Evolutionary conservation across 306 rosid genomes (phyloP), one percentile per base, ranked within the genome.

Genomic region (Glycyrrhiza uralensis): DNA sequence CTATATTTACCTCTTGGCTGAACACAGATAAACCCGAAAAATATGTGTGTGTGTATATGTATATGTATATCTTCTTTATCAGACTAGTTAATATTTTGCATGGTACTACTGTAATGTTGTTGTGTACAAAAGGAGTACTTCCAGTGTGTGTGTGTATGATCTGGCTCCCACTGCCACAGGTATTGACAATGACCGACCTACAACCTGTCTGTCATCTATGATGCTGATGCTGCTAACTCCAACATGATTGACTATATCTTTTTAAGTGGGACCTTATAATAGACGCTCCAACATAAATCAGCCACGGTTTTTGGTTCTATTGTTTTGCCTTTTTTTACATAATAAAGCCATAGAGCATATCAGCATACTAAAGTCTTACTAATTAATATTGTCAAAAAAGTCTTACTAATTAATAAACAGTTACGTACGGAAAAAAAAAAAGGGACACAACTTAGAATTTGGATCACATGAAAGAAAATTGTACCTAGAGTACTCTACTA

Each of bases 151-250:
- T 66, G 71, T 79, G 29, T 44, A 69, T 86, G 71, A 80, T 54
- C 83, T 88, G 90, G 83, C 75, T 77, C 76, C 80, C 87, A 83
- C 88, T 85, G 22, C 72, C n/a, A n/a, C n/a, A 26, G 41, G 67
- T 4, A 30, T 10, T 32, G 76, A 64, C 45, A 83, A 60, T 76
- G 80, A 85, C 86, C 81, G 80, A 85, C 86, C 81, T 82, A 80
- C 75, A 61, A 81, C 65, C 65, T 68, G 59, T 70, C 66, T 7
- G 5, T 38, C n/a, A 8, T 38, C n/a, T 35, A 56, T 76, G 47
- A 71, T 78, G 57, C 55, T 33, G 76, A 56, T 76, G 47, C 66
- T 78, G 57, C 55, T 33, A 80, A 19, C 59, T 68, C 36, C 45
- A 15, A 70, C 28, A 24, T 66, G 47, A 39, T 51, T 52, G n/a